Evolutionary conservation across 805 yeast species (phyloP), one percentile per base, ranked within the genome.

Genomic region (Cyberlindnera bimundalis): DNA sequence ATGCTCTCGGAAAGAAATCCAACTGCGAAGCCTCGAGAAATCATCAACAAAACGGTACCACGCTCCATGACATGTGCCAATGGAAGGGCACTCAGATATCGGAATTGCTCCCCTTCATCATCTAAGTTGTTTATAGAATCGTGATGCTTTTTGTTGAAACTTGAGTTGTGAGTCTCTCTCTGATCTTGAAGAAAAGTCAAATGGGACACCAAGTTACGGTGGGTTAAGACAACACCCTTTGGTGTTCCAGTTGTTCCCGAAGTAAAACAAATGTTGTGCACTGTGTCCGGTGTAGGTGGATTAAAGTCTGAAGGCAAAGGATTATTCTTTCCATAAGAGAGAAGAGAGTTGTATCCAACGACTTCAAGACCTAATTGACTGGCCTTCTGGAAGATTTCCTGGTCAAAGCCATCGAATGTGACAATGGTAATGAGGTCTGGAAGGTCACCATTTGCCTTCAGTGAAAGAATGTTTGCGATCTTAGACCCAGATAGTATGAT

Each of bases 231-330:
- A 14, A 74, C 84, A 19, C 84, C 84, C 56, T 78, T 78, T 27
- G 84, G 84, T 18, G 70, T 60, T 3, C 83, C 82, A 3, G 83
- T 76, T 3, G 84, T 78, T n/a, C 84, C 84, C 0, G 82, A 76
- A 6, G 84, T 79, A 55, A 78, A 78, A 19, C 77, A 74, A 35
- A 79, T 71, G 13, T 82, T 74, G 48, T 70, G 68, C 5, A 65
- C 48, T 23, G 61, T 64, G 6, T 66, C 62, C 1, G 73, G 70
- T 4, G 46, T 50, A 4, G 69, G 68, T 34, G 46, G 33, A 46
- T 49, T 44, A 21, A 28, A 40, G 29, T 35, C 21, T n/a, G 62
- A 50, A 17, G 33, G 33, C 46, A 47, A 44, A 41, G 73, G 68
- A 32, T 70, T 59, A 43, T 65, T 51, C 45, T 39, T 51, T 32